Evolutionary conservation across 305 asterid genomes (phyloP), one percentile per base, ranked within the genome.

Genomic region (Striga hermonthica): DNA sequence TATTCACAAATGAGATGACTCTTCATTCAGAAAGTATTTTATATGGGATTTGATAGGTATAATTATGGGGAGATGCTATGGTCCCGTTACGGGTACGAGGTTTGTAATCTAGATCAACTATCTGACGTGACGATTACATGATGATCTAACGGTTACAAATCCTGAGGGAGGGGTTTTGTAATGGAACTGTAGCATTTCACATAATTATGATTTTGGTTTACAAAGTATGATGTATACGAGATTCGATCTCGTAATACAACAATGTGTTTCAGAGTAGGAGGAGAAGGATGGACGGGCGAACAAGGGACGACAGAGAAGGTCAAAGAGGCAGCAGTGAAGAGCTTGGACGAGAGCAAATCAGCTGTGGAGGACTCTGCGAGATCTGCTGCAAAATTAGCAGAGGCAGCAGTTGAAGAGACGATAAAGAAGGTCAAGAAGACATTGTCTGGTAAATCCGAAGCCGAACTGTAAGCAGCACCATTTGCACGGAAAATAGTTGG

Each of bases 301-400:
- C 59, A 13, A 57, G 71, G 48, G 52, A 39, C 72, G 14, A 1
- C 61, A 1, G 71, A 9, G 6, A 66, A 53, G 63, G 65, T 66
- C 14, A 72, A 61, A 38, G 72, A 72, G 31, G 72, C 76, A 9
- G 69, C 47, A 47, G 44, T 67, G 54, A 72, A 55, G 72, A 72
- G 76, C 65, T 12, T 72, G 35, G 72, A 72, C 45, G 44, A 72
- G 47, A 60, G 72, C 54, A 66, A 7, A 55, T 36, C 55, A 15
- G 11, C 69, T 0, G 65, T 66, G 4, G 65, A 72, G 16, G 69
- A 66, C 43, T 66, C 72, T 0, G 76, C 76, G 3, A 72, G 47
- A 50, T 60, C 76, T 2, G 72, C 68, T 1, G 76, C 76, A 7
- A 39, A 43, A 57, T 67, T 67, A 38, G 64, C 68, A 6, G 68